phyloP scores from a whole-genome alignment of 805 yeast species.

The Ogataea nitratoaversa region DNA sequence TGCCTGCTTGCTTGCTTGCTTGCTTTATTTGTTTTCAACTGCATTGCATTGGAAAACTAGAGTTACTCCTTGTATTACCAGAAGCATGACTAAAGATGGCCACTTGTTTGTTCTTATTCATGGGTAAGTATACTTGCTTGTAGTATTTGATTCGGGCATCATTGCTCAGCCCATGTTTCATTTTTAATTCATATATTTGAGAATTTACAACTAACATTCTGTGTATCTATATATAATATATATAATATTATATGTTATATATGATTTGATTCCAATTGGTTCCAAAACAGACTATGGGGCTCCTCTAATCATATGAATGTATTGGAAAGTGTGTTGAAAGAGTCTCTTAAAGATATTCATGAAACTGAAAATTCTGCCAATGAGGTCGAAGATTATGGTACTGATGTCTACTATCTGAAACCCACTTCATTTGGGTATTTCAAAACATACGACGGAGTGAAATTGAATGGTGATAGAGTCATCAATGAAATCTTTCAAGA shows the following conservation, averaged over 20 bases:
- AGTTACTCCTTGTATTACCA: no score
- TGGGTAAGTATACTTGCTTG: slow-evolving; percentile 62
- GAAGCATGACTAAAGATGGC: slow-evolving; percentile 15
- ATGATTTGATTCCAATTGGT: not conserved
- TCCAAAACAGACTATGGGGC: slow-evolving; percentile 54
- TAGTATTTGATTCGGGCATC: no score
- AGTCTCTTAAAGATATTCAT: slow-evolving; percentile 26
- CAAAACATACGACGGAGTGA: slow-evolving; percentile 82
- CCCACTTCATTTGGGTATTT: slow-evolving; percentile 64
- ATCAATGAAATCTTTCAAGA: slow-evolving; percentile 57
- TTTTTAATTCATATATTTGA: not conserved
- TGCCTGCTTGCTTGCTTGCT: no score
- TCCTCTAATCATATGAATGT: slow-evolving; percentile 53
- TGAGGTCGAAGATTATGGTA: not conserved
- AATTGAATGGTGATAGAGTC: slow-evolving; percentile 65
- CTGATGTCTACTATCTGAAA: slow-evolving; percentile 35
- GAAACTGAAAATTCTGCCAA: not conserved
- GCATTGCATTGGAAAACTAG: no score
- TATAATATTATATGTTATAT: no score
- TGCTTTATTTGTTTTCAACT: no score
- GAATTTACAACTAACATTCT: no score
- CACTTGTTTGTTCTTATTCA: slow-evolving; percentile 74
- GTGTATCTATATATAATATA: no score
- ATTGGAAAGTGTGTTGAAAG: slow-evolving; percentile 39
- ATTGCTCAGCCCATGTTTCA: not conserved